Conservation (phyloP, 2,329 filamentous ascomycete genomes). For the Colletotrichum musicola region DNA sequence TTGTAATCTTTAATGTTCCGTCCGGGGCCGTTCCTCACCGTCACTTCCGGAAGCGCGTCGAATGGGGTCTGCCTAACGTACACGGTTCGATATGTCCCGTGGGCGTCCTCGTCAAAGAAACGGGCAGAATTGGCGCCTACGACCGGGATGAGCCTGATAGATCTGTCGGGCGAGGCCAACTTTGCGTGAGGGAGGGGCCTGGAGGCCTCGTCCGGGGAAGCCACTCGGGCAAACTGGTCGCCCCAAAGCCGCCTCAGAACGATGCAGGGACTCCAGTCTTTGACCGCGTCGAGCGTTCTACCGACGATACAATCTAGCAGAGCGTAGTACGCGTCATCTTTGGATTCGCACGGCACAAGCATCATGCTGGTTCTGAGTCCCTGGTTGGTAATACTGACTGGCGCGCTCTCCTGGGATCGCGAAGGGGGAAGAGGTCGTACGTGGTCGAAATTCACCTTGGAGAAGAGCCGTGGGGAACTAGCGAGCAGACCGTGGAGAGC, state of each 20-base stretch:
- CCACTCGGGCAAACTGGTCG: constrained; percentile 17
- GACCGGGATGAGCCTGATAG: too few species aligned
- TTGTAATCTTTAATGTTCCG: neutral
- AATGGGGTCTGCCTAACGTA: constrained; percentile 21
- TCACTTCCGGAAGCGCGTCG: constrained; percentile 16
- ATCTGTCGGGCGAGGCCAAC: accelerated
- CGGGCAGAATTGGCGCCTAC: neutral
- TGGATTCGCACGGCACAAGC: neutral
- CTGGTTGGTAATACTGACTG: constrained; percentile 7
- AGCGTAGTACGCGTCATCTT: constrained; percentile 7
- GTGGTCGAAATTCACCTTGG: neutral
- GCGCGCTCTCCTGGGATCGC: constrained; percentile 4
- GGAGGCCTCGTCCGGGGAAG: constrained; percentile 1
- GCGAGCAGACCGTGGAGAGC: constrained; percentile 6
- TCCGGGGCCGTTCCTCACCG: neutral
- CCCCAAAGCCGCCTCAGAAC: constrained; percentile 15
- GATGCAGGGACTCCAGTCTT: neutral
- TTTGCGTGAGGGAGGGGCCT: too few species aligned
- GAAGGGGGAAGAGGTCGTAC: constrained; percentile 12
- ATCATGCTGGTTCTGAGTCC: constrained; percentile 19
- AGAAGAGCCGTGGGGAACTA: constrained; percentile 1
- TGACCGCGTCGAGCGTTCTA: neutral
- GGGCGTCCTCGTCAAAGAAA: neutral
- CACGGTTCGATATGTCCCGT: constrained; percentile 3
- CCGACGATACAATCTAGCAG: constrained; percentile 15